Evolutionary conservation across 495 filamentous ascomycete species (phyloP).

Genomic region (Penicillium coffeae): DNA sequence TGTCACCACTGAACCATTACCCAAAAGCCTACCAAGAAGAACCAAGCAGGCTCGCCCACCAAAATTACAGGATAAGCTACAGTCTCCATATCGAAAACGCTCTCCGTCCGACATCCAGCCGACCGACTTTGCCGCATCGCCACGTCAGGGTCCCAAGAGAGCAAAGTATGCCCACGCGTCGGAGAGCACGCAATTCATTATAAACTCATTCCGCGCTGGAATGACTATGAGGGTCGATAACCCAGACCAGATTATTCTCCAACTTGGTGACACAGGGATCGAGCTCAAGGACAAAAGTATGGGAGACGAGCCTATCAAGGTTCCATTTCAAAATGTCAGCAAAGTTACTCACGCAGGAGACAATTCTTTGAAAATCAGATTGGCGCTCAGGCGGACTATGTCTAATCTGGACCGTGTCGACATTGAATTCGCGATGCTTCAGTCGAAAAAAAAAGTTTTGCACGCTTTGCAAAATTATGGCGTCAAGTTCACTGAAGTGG

Average conservation of each 20-base stretch:
- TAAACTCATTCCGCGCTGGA: too few relatives aligned
- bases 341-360: slow-evolving; percentile 16
- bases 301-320: background rate
- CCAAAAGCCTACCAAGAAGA: slow-evolving; percentile 10
- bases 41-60: background rate
- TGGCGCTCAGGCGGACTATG: slow-evolving; percentile 27
- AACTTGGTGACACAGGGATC: slow-evolving; percentile 12
- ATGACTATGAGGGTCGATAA: slow-evolving; percentile 7
- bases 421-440: slow-evolving; percentile 25
- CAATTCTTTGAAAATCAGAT: slow-evolving; percentile 31
- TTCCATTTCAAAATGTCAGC: slow-evolving; percentile 21
- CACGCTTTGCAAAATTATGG: slow-evolving; percentile 6
- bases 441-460: slow-evolving; percentile 16
- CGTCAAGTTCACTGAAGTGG: slow-evolving; percentile 14
- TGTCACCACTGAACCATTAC: slow-evolving; percentile 24
- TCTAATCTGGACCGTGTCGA: slow-evolving; percentile 25
- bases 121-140: slow-evolving; percentile 22
- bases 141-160: slow-evolving; percentile 14
- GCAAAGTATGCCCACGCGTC: slow-evolving; percentile 9
- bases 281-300: slow-evolving; percentile 5
- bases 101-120: slow-evolving; percentile 34
- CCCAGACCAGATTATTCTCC: slow-evolving; percentile 4
- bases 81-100: slow-evolving; percentile 8
- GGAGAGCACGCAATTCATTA: too few relatives aligned
- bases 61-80: background rate